phyloP scores from a whole-genome alignment of 352 stramenopile species.

The Pythium chondricola region DNA sequence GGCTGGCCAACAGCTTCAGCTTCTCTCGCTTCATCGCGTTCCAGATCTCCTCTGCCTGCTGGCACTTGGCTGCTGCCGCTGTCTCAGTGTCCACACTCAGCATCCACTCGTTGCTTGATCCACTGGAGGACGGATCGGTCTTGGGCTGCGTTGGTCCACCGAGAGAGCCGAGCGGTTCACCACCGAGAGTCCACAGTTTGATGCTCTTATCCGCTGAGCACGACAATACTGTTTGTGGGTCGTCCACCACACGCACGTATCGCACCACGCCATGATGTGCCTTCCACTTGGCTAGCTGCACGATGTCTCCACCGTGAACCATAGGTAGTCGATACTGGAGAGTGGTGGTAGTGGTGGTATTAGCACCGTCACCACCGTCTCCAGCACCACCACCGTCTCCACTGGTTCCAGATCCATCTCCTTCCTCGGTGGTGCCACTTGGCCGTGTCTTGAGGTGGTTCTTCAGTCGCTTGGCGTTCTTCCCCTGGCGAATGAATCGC shows the following conservation, averaged over 20 bases:
- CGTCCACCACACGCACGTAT: constrained; percentile 44
- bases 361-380: too few relatives aligned
- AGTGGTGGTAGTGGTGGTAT: too few relatives aligned
- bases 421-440: not conserved
- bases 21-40: constrained; percentile 44
- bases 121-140: not conserved
- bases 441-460: constrained; percentile 21
- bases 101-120: constrained; percentile 19
- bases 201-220: constrained; percentile 61
- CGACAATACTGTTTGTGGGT: constrained; percentile 48
- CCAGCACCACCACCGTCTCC: too few relatives aligned
- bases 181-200: constrained; percentile 53
- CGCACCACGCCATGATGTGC: constrained; percentile 48
- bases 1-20: constrained; percentile 21
- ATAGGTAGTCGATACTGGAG: too few relatives aligned
- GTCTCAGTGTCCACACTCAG: constrained; percentile 42
- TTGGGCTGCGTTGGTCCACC: constrained; percentile 6
- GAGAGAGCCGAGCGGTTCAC: constrained; percentile 33
- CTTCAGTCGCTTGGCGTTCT: constrained; percentile 47
- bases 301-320: constrained; percentile 21
- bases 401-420: not conserved
- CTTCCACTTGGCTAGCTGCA: constrained; percentile 40
- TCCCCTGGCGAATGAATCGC: constrained; percentile 60
- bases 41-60: constrained; percentile 57
- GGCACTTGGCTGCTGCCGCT: constrained; percentile 29